phyloP scores from a whole-genome alignment of 306 rosid species.

The Heteromeles arbutifolia region DNA sequence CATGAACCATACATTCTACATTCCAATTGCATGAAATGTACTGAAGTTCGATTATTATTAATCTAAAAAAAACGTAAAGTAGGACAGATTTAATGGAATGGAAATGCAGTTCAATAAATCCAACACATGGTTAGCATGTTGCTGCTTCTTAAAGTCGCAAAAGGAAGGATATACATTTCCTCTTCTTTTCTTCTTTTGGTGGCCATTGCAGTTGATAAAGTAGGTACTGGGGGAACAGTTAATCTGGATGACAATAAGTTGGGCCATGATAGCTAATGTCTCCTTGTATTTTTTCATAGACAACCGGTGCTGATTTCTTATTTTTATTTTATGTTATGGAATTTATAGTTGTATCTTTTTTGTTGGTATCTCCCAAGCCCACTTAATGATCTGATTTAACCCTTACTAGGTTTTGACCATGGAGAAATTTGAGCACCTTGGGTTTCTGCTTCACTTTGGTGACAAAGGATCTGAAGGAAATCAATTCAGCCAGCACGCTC shows the following conservation, averaged over 20 bases:
- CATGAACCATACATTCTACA: background rate
- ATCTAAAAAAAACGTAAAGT: background rate
- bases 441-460: slow-evolving; percentile 82
- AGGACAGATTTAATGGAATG: background rate
- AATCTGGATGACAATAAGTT: background rate
- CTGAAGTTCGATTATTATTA: background rate
- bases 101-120: background rate
- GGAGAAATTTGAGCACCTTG: slow-evolving; percentile 93
- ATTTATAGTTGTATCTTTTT: background rate
- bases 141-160: background rate
- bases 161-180: background rate
- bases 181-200: background rate
- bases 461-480: slow-evolving; percentile 74
- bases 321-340: background rate
- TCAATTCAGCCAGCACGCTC: slow-evolving; percentile 76
- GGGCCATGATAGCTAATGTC: background rate
- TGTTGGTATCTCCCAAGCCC: slow-evolving; percentile 10
- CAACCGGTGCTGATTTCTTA: background rate
- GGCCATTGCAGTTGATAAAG: background rate
- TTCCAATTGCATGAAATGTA: background rate
- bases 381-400: slow-evolving; percentile 21
- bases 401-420: slow-evolving; percentile 72
- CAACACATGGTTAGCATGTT: background rate
- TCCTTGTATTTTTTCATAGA: background rate
- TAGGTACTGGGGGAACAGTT: background rate